Base-by-base conservation (phyloP, 2,329 filamentous ascomycete genomes). In the Phoma sp. region DNA sequence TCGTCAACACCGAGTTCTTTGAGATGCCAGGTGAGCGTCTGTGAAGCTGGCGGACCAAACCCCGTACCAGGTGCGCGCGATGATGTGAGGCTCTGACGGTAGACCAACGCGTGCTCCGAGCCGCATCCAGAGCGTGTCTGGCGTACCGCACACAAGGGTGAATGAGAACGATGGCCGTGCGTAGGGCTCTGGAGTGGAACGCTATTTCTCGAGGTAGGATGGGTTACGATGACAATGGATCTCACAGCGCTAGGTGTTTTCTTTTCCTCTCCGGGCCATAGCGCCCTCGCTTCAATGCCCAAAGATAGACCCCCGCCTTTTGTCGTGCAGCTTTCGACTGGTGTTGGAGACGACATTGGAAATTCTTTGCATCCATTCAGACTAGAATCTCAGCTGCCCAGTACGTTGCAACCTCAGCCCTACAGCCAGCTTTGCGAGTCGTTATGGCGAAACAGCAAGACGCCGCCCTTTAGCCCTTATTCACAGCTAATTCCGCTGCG, bases 401-500 rank as follows among this genome's bases (percentile, higher is more conserved):
- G 31, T 43, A 19, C 12, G 29, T 46, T 31, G 43, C 21, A 49
- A 51, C 43, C 38, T 45, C 33, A 51, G 39, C 48, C 43, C 45
- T 51, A 19, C 29, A 24, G n/a, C 21, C 29, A 49, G 24, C 24
- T 17, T 33, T 53, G 39, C 43, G 29, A 25, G 49, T 48, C 17
- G 17, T 33, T 36, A 25, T 24, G 25, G 33, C 7, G 44, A 37
- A 17, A 31, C n/a, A 15, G 36, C 13, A 8, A 15, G 29, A 31
- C 29, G 22, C 52, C 52, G 52, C 52, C 52, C 52, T 55, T 51
- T 22, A 37, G 52, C 52, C 52, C 52, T 55, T 22, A 9, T 51
- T 45, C 24, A 32, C 37, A 27, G 21, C 32, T 51, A 54, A 63
- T 61, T 58, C 53, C 53, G 57, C 58, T 29, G 13, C 17, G 43